Base-by-base conservation (phyloP, 345 rosid genomes). In the Arabis hirsuta region DNA sequence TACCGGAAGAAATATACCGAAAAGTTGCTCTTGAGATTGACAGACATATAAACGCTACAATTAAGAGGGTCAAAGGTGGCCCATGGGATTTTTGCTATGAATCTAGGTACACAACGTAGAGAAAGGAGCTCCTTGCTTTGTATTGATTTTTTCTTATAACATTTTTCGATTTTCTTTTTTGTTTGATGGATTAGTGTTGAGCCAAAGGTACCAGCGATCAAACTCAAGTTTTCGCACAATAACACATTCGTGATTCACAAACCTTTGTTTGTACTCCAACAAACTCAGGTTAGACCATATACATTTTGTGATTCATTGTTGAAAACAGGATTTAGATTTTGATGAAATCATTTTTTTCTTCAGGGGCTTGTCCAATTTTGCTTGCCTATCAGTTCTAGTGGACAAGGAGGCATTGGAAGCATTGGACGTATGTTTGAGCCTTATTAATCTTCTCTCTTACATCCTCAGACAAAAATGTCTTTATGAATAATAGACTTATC, bases 51-150 rank as follows among this genome's bases (percentile, higher is more conserved):
- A 86, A 87, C 79, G 81, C 82, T 63, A 76, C 87, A 7, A 76
- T 73, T 59, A 71, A 77, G 58, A 86, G 80, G 56, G 63, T 78
- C 61, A 67, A 84, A 61, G 91, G 62, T 71, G 80, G 51, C 57
- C 85, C 90, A 8, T 92, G 88, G 91, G 80, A 86, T 50, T 84
- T 83, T 76, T 92, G 96, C 86, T 92, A 90, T 73, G 84, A 84
- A 77, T 53, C 91, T 76, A 86, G 96, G 98, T 92, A 47, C 7
- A 51, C 53, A 55, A 31, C 62, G 36, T 4, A 16, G 12, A 56
- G 14, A 69, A 36, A 16, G 9, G 14, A 45, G 38, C 41, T 66
- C 38, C 27, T 2, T 67, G 9, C 44, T 54, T 59, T 6, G 47
- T 45, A 5, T 27, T 38, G 27, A 1, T 41, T 11, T 34, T 46